Conservation (phyloP, 495 filamentous ascomycete genomes). For the Schizothecium vesticola region DNA sequence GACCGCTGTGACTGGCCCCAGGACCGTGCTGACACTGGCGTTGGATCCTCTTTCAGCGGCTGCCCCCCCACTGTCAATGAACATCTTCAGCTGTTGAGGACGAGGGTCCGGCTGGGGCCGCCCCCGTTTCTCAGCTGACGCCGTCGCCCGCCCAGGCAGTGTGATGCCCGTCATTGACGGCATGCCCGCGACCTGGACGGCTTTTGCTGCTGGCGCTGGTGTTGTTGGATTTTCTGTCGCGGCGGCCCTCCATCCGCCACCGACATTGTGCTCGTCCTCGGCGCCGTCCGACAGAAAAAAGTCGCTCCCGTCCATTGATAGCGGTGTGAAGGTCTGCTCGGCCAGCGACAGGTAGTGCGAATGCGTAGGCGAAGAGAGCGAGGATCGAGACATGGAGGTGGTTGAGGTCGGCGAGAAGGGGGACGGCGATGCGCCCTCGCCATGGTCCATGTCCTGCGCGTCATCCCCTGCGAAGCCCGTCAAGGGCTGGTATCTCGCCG, state of each 20-base stretch:
- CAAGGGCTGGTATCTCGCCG: conserved; percentile 10
- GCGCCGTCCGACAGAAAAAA: conserved; percentile 11
- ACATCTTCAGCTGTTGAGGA: background rate
- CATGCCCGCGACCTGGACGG: background rate
- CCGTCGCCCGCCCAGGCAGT: background rate
- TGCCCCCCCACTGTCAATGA: background rate
- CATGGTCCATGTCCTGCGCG: background rate
- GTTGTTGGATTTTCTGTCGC: conserved; percentile 5
- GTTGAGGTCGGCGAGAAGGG: conserved; percentile 19
- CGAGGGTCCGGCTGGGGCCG: no score
- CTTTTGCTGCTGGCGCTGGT: background rate
- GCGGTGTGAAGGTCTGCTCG: conserved; percentile 39
- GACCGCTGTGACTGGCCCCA: background rate
- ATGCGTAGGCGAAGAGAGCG: conserved; percentile 15
- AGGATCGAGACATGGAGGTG: conserved; percentile 16
- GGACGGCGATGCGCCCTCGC: conserved; percentile 4
- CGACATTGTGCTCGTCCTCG: conserved; percentile 7
- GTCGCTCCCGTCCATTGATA: conserved; percentile 39
- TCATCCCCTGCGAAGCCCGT: conserved; percentile 2
- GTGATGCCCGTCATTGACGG: background rate
- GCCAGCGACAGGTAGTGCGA: conserved; percentile 28
- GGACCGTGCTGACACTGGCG: conserved; percentile 15
- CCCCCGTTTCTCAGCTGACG: conserved; percentile 8
- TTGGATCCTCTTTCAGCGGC: conserved; percentile 5
- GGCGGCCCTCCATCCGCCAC: background rate